Conservation (phyloP, 495 filamentous ascomycete species). For the Neurospora terricola region DNA sequence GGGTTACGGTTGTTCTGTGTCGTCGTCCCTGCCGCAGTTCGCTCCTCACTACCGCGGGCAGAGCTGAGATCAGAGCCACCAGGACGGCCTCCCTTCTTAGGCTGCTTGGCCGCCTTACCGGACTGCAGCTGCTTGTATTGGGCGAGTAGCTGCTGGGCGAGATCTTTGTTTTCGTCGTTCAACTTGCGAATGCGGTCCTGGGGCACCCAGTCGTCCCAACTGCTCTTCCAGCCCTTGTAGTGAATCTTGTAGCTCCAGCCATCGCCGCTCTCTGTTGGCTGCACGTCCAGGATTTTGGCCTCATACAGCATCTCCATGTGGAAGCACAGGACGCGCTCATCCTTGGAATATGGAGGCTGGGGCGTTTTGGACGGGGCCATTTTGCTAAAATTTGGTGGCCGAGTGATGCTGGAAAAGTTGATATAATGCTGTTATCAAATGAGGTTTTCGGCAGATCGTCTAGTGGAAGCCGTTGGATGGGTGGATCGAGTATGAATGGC, state of each 20-base stretch:
- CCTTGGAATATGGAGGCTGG: slow-evolving; percentile 60
- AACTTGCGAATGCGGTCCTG: slow-evolving; percentile 90
- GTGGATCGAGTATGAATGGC: not conserved
- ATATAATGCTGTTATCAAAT: not conserved
- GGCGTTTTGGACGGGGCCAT: slow-evolving; percentile 34
- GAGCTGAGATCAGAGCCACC: slow-evolving; percentile 68
- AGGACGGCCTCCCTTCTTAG: slow-evolving; percentile 48
- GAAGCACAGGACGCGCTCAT: slow-evolving; percentile 93
- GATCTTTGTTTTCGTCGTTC: slow-evolving; percentile 84
- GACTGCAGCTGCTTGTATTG: slow-evolving; percentile 40
- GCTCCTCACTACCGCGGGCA: slow-evolving; percentile 77
- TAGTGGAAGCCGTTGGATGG: not conserved
- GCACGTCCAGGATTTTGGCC: slow-evolving; percentile 81
- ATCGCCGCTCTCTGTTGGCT: slow-evolving; percentile 57
- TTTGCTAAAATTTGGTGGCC: not conserved
- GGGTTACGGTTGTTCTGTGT: slow-evolving; percentile 54
- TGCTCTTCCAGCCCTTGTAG: slow-evolving; percentile 99
- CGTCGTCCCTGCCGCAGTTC: slow-evolving; percentile 51
- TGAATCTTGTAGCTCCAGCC: slow-evolving; percentile 82
- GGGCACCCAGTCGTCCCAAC: slow-evolving; percentile 99
- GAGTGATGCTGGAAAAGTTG: not conserved
- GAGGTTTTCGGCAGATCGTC: not conserved
- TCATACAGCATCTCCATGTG: slow-evolving; percentile 95
- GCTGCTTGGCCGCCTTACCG: slow-evolving; percentile 35
- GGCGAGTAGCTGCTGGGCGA: slow-evolving; percentile 56